Conservation (phyloP, 495 filamentous ascomycete species). For the Trichoderma gamsii region DNA sequence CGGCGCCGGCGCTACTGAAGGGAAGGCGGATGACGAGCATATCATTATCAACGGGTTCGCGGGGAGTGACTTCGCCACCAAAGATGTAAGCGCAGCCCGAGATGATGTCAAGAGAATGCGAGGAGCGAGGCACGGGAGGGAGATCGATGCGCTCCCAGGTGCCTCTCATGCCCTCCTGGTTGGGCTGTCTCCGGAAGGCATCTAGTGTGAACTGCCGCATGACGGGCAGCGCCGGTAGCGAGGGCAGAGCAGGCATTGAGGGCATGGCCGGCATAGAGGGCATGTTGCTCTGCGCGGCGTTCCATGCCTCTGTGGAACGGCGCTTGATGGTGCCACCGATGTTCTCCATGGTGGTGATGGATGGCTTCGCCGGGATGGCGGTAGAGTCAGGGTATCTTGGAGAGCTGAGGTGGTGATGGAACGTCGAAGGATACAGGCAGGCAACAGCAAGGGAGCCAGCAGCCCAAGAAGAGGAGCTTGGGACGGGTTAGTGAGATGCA, state of each 20-base stretch:
- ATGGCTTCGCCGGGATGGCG: not conserved
- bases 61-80: constrained; percentile 50
- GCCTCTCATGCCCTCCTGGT: constrained; percentile 39
- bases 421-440: constrained; percentile 21
- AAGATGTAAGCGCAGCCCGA: constrained; percentile 64
- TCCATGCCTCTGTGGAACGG: constrained; percentile 39
- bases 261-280: constrained; percentile 30
- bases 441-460: constrained; percentile 36
- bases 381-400: not conserved
- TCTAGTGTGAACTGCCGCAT: constrained; percentile 13
- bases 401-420: not conserved
- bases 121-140: constrained; percentile 56
- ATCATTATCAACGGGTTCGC: constrained; percentile 58
- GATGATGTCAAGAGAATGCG: constrained; percentile 63
- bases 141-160: constrained; percentile 52
- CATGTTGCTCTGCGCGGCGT: constrained; percentile 33
- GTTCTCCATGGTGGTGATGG: constrained; percentile 29
- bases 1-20: constrained; percentile 43
- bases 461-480: constrained; percentile 27
- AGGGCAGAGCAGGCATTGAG: constrained; percentile 20
- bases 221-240: constrained; percentile 27
- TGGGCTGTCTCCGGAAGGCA: constrained; percentile 10
- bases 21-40: constrained; percentile 63
- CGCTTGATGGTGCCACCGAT: constrained; percentile 40
- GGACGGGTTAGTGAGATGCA: constrained; percentile 9